phyloP scores from a whole-genome alignment of 768 basidiomycete genomes.

The Lanmaoa pseudosensibilis region DNA sequence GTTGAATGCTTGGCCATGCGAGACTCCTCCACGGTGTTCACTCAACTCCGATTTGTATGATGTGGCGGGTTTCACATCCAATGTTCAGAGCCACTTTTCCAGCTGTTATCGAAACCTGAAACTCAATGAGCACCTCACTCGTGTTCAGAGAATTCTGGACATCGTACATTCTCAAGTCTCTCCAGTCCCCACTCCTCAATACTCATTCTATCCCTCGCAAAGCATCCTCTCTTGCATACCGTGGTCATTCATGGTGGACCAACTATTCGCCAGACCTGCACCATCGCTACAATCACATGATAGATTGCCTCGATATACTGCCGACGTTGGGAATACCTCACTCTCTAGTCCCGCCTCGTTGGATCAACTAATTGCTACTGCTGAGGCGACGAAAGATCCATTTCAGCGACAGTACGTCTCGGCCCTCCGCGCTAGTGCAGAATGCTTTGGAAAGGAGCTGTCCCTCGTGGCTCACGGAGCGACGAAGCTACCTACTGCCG shows the following conservation, averaged over 20 bases:
- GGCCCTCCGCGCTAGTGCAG: conserved; percentile 7
- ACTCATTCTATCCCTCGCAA: conserved; percentile 2
- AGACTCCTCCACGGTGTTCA: conserved; percentile 8
- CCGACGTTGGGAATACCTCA: background rate
- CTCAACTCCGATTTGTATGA: conserved; percentile 5
- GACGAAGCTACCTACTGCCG: background rate
- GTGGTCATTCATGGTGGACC: background rate
- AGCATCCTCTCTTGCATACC: background rate
- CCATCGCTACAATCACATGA: background rate
- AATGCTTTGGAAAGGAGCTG: conserved; percentile 6
- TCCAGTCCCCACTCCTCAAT: background rate
- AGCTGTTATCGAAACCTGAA: conserved; percentile 18
- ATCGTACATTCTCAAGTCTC: background rate
- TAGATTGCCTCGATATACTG: background rate
- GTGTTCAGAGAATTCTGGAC: conserved; percentile 11
- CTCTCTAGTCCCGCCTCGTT: background rate
- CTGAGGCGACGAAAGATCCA: conserved; percentile 6
- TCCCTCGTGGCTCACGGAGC: background rate
- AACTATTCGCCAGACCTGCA: conserved; percentile 8
- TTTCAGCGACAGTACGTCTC: conserved; percentile 16
- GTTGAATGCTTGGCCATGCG: conserved; percentile 20
- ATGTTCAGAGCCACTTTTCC: conserved; percentile 3
- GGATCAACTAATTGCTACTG: conserved; percentile 2
- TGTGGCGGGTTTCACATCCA: background rate
- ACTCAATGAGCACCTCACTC: conserved; percentile 15